These are phyloP conservation scores for Phytophthora rubi DNA, from an alignment of 352 stramenopile genomes.

Conservation along the genomic window DNA sequence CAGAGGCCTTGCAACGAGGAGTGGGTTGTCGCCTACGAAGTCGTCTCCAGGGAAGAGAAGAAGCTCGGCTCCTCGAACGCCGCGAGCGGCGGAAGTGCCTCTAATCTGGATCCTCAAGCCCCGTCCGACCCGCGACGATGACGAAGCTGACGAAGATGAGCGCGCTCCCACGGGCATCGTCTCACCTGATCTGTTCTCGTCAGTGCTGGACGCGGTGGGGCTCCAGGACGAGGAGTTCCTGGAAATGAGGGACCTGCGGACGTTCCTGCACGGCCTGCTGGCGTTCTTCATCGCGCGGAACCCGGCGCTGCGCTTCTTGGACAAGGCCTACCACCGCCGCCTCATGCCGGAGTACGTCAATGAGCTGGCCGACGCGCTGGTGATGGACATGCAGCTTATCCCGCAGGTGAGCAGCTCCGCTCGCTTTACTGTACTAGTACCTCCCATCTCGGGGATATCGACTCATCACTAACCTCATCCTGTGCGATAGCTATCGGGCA, in stretches of 20 bases:
- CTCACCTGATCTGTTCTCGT: conserved; percentile 53
- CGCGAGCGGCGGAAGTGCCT: conserved; percentile 33
- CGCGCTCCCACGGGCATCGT: conserved; percentile 14
- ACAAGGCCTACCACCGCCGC: conserved; percentile 64
- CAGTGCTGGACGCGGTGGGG: conserved; percentile 43
- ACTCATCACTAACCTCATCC: conserved; percentile 8
- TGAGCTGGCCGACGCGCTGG: conserved; percentile 48
- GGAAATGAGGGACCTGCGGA: conserved; percentile 48
- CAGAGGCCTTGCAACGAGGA: conserved; percentile 19
- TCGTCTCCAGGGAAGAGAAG: conserved; percentile 16
- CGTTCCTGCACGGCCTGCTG: conserved; percentile 59
- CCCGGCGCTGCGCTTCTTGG: conserved; percentile 57
- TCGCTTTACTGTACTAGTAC: not conserved
- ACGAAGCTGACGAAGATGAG: conserved; percentile 18
- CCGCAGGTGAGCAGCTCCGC: conserved; percentile 38
- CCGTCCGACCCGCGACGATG: conserved; percentile 2
- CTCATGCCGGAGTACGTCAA: conserved; percentile 57
- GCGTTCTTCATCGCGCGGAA: conserved; percentile 65
- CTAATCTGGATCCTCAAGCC: conserved; percentile 35
- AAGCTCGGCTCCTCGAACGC: conserved; percentile 9
- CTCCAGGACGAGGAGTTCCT: conserved; percentile 53
- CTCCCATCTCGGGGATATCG: not conserved
- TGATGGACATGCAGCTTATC: conserved; percentile 57
- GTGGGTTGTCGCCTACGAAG: conserved; percentile 17
- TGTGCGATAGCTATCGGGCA: conserved; percentile 27